These are phyloP conservation scores for Annulohypoxylon stygium DNA, from an alignment of 495 filamentous ascomycete genomes.

Conservation along the genomic window DNA sequence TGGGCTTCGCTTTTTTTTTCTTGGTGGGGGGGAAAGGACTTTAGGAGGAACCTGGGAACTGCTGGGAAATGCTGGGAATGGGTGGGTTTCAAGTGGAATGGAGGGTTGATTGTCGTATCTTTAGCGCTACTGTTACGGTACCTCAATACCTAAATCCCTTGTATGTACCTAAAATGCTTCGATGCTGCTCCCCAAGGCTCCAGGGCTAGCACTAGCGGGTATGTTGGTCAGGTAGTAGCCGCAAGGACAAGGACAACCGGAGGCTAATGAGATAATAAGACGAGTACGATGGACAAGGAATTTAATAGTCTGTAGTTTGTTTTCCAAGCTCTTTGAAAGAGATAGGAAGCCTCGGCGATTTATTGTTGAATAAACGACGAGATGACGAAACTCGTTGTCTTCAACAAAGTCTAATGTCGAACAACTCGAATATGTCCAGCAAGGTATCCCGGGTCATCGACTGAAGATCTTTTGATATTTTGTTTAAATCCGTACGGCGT, in stretches of 20 bases:
- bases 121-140: conserved; percentile 26
- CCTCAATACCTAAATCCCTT: conserved; percentile 1
- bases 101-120: conserved; percentile 30
- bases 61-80: not conserved
- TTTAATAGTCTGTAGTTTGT: not conserved
- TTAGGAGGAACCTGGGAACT: not conserved
- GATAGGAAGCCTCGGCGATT: not conserved
- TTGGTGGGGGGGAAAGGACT: conserved; percentile 23
- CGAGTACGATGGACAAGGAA: conserved; percentile 20
- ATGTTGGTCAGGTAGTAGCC: conserved; percentile 26
- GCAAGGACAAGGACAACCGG: conserved; percentile 29
- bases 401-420: conserved; percentile 13
- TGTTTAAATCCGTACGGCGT: conserved; percentile 9
- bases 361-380: not conserved
- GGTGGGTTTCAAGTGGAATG: not conserved
- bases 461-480: not conserved
- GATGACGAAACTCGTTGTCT: conserved; percentile 3
- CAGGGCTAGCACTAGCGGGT: not conserved
- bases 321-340: not conserved
- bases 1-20: conserved; percentile 14
- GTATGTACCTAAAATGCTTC: too few relatives aligned
- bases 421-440: conserved; percentile 12
- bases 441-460: not conserved
- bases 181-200: not conserved
- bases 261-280: conserved; percentile 21